Percentiles rank a stretch among this genome's conserved stretches.
Conservation (phyloP, 2,329 filamentous ascomycete genomes). For the Dryadomyces quercus-mongolicae region DNA sequence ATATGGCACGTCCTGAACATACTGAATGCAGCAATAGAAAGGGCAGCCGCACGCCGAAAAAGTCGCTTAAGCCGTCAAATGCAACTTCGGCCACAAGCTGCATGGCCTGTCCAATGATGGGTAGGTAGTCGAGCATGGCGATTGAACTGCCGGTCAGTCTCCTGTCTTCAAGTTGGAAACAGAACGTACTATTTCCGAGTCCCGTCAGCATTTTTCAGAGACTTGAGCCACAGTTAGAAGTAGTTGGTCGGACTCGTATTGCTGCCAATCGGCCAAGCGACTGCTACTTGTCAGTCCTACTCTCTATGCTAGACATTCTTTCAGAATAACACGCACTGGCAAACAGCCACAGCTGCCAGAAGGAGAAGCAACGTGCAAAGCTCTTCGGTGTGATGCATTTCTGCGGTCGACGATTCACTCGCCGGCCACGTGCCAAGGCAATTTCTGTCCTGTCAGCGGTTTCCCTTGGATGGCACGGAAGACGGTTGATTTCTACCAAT, state of each 20-base stretch:
- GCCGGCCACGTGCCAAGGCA: conserved; percentile 2
- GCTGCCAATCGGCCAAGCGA: conserved; percentile 4
- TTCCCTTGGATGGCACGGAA: neutral
- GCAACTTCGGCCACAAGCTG: conserved; percentile 5
- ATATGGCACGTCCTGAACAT: neutral
- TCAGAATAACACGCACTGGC: neutral
- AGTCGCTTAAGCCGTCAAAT: conserved; percentile 5
- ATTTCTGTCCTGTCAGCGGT: neutral
- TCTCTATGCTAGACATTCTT: neutral
- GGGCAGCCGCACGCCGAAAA: conserved; percentile 1
- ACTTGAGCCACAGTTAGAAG: conserved; percentile 8
- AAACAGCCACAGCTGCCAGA: conserved; percentile 7
- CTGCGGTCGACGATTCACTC: conserved; percentile 2
- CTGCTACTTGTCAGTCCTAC: neutral
- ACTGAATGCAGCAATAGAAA: conserved; percentile 5
- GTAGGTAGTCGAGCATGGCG: conserved; percentile 7
- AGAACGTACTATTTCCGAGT: conserved; percentile 6
- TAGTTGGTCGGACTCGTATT: conserved; percentile 5
- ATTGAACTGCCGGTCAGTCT: conserved; percentile 4
- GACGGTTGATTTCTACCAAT: neutral
- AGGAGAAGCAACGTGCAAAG: conserved; percentile 2
- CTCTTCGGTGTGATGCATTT: conserved; percentile 4
- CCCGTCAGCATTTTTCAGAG: conserved; percentile 4
- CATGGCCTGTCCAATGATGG: conserved; percentile 6
- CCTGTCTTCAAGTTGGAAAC: neutral